Evolutionary conservation across 768 basidiomycete genomes (phyloP).

Genomic region (Termitomyces sp.): DNA sequence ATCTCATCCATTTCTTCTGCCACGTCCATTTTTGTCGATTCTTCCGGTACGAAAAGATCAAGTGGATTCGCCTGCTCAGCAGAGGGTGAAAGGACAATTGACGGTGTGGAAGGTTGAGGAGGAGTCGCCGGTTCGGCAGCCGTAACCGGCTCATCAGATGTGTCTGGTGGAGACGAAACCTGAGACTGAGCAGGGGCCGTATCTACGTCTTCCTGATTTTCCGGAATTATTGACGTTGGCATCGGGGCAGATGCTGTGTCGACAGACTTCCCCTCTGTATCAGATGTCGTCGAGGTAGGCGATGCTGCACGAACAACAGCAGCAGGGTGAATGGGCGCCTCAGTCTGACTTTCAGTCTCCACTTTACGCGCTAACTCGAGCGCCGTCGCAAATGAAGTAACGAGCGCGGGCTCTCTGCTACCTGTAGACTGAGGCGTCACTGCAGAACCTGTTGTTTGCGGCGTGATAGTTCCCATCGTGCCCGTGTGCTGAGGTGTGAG

Average conservation of each 20-base stretch:
- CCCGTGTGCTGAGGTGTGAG: slow-evolving; percentile 10
- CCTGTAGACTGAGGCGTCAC: slow-evolving; percentile 12
- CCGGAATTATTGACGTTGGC: background rate
- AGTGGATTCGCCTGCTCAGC: background rate
- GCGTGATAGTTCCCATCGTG: background rate
- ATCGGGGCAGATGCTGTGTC: background rate
- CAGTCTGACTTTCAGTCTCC: slow-evolving; percentile 29
- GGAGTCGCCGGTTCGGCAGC: background rate
- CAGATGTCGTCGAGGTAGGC: slow-evolving; percentile 4
- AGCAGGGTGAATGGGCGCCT: slow-evolving; percentile 10
- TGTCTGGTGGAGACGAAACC: background rate
- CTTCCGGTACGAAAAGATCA: background rate
- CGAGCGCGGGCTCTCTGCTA: slow-evolving; percentile 18
- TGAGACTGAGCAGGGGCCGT: background rate
- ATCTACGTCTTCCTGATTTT: background rate
- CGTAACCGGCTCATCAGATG: background rate
- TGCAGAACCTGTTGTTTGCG: slow-evolving; percentile 3
- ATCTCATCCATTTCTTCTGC: background rate
- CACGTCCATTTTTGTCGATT: background rate
- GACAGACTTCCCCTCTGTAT: background rate
- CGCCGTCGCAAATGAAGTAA: slow-evolving; percentile 34
- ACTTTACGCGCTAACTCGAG: slow-evolving; percentile 35
- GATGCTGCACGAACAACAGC: slow-evolving; percentile 14
- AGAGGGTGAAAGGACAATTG: slow-evolving; percentile 10
- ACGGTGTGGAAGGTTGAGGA: slow-evolving; percentile 1